Percentiles rank a stretch among this genome's conserved stretches.
Evolutionary conservation across 164 flowering plant species (phyloP).

Genomic region (Warburgia ugandensis): DNA sequence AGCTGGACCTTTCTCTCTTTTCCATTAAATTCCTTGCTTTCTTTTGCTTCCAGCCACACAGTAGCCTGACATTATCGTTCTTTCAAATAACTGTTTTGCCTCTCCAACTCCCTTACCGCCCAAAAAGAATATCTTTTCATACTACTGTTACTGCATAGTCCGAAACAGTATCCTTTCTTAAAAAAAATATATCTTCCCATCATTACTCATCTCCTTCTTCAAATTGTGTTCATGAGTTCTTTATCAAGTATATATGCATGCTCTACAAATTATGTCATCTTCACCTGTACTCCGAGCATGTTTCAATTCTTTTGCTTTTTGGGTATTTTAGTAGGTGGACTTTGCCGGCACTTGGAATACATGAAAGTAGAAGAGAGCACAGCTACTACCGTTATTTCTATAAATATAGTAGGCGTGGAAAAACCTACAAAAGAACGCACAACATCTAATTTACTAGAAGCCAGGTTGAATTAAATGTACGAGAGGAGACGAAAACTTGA

Average conservation of each 20-base stretch:
- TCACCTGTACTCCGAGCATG: constrained; percentile 1
- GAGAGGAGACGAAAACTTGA: neutral
- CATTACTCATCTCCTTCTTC: neutral
- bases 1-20: constrained; percentile 1
- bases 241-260: neutral
- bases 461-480: neutral
- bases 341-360: too few species aligned
- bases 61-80: neutral
- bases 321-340: too few species aligned
- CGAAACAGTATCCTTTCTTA: neutral
- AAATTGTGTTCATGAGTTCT: neutral
- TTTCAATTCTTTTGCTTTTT: neutral
- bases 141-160: neutral
- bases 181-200: constrained; percentile 1
- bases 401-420: too few species aligned
- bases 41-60: constrained; percentile 7
- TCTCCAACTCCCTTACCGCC: neutral
- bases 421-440: neutral
- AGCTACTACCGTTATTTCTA: too few species aligned
- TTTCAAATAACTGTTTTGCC: constrained; percentile 2
- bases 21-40: neutral
- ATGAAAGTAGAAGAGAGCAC: too few species aligned
- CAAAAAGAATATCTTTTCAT: constrained; percentile 1
- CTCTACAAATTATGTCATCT: neutral
- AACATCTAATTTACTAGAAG: neutral